These are phyloP conservation scores for Botrytis squamosa DNA, from an alignment of 2,329 filamentous ascomycete species.

Conservation along the genomic window DNA sequence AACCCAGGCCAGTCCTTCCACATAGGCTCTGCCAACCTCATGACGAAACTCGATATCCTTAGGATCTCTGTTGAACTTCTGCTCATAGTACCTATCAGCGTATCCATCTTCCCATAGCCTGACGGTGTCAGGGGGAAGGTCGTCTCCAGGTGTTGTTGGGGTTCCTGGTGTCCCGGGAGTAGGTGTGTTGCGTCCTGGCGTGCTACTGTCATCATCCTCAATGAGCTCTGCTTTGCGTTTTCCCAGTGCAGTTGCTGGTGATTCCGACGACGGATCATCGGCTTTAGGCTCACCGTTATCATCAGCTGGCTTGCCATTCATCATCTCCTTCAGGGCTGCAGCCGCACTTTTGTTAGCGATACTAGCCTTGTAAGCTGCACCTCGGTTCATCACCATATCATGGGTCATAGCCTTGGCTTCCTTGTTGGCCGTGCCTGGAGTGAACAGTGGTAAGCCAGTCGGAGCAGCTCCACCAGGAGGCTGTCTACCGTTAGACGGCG, in stretches of 20 bases:
- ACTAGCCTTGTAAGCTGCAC: constrained; percentile 65
- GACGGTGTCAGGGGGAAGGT: constrained; percentile 74
- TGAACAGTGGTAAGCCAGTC: constrained; percentile 54
- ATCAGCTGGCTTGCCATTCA: constrained; percentile 44
- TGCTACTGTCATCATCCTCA: constrained; percentile 58
- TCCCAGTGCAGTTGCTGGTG: constrained; percentile 53
- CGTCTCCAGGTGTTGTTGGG: constrained; percentile 47
- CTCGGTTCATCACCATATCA: constrained; percentile 81
- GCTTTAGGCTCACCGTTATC: constrained; percentile 20
- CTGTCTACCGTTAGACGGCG: constrained; percentile 34
- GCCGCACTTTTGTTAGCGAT: constrained; percentile 92
- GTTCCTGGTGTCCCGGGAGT: constrained; percentile 49
- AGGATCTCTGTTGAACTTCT: constrained; percentile 86
- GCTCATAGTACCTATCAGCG: constrained; percentile 91
- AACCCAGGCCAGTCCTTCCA: constrained; percentile 93
- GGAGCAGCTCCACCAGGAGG: constrained; percentile 38
- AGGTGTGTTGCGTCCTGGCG: constrained; percentile 59
- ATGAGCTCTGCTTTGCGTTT: constrained; percentile 77
- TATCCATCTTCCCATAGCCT: constrained; percentile 95
- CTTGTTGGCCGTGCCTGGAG: constrained; percentile 54
- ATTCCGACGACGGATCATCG: constrained; percentile 34
- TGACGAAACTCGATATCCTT: constrained; percentile 83
- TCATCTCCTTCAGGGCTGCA: constrained; percentile 77
- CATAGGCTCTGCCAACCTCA: constrained; percentile 86
- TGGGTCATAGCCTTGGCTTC: constrained; percentile 69